Evolutionary conservation across 148 eudicot species (phyloP), one percentile per base, ranked within the genome.

Genomic region (Bassia scoparia): DNA sequence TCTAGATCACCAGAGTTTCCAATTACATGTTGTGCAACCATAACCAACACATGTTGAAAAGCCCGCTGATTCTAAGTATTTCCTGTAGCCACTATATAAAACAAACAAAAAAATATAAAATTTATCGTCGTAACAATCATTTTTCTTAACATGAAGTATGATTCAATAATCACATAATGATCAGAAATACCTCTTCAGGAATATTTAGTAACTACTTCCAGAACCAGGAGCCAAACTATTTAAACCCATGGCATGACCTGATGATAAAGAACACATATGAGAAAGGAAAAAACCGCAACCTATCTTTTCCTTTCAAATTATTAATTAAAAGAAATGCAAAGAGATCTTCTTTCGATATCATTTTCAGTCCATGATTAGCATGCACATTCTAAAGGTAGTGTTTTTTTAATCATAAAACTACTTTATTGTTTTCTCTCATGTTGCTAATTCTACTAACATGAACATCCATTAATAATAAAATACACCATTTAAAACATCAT

Each of bases 21-120:
- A 72, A 95, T n/a, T 91, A 75, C 99, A 95, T 13, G 97, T 95
- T 59, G 99, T 95, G 92, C 99, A 95, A 44, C 99, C 99, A 83
- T 86, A 91, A 61, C 99, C 99, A 84, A 95, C 99, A 80, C n/a
- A 88, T 81, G 26, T 81, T 49, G 78, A n/a, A n/a, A 95, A 95
- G 18, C 99, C 99, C 75, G 99, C 74, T 91, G 90, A 85, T n/a
- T 88, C 86, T 75, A 91, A 79, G 79, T 91, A 95, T 76, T 86
- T 84, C n/a, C 76, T 95, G 90, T 84, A 95, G 77, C 97, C 99
- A 87, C 99, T 91, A 66, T 72, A 82, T 50, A 67, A 68, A 71
- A 41, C 0, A 6, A 41, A 62, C 10, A 63, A 49, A 37, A 62
- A 65, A 50, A 16, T 26, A 27, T 29, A 3, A 31, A 38, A 29